Conservation (phyloP, 2,329 filamentous ascomycete genomes). For the Pseudogymnoascus pannorum region DNA sequence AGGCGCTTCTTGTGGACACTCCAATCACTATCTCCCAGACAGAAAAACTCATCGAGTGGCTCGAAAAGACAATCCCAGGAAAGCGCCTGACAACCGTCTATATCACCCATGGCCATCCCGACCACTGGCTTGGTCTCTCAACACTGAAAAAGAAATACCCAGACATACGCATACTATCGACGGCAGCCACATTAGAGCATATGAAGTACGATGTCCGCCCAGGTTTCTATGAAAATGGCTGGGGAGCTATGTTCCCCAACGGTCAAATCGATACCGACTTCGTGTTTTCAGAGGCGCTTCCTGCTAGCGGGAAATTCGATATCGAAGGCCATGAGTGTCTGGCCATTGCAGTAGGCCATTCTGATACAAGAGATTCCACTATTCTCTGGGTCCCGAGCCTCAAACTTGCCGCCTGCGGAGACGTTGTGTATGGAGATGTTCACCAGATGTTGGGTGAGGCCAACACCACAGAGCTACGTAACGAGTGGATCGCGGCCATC, state of each 20-base stretch:
- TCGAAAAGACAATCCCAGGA: slow-evolving; percentile 26
- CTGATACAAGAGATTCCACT: slow-evolving; percentile 25
- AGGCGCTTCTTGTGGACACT: slow-evolving; percentile 35
- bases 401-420: slow-evolving; percentile 31
- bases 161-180: slow-evolving; percentile 18
- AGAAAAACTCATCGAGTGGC: slow-evolving; percentile 30
- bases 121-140: slow-evolving; percentile 34
- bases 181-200: slow-evolving; percentile 19
- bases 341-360: slow-evolving; percentile 22
- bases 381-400: slow-evolving; percentile 32
- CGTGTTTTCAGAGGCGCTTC: slow-evolving; percentile 17
- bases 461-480: slow-evolving; percentile 26
- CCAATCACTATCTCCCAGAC: slow-evolving; percentile 28
- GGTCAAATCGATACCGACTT: slow-evolving; percentile 19
- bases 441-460: slow-evolving; percentile 32
- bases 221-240: slow-evolving; percentile 15
- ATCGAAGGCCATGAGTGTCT: slow-evolving; percentile 19
- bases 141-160: slow-evolving; percentile 29
- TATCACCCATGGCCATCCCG: slow-evolving; percentile 37
- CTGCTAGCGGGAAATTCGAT: slow-evolving; percentile 15
- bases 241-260: slow-evolving; percentile 22
- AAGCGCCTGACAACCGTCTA: slow-evolving; percentile 31
- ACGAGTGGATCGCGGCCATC: slow-evolving; percentile 30
- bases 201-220: slow-evolving; percentile 20
- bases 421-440: slow-evolving; percentile 33